phyloP scores from a whole-genome alignment of 495 filamentous ascomycete species.

The Penicillium canescens region DNA sequence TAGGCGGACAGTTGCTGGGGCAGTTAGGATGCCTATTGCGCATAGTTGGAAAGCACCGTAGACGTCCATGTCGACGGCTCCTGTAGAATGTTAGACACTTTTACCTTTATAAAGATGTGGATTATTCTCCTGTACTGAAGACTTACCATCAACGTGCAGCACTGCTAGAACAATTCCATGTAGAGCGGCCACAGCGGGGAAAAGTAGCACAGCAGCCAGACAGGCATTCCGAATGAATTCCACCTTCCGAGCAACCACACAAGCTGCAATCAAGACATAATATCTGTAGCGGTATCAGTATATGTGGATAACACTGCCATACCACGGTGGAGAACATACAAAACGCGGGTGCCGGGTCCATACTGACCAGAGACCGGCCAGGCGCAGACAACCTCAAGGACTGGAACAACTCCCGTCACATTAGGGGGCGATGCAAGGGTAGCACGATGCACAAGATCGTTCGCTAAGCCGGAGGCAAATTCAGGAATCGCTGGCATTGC shows the following conservation, averaged over 20 bases:
- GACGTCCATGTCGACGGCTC: conserved; percentile 63
- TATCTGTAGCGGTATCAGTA: conserved; percentile 42
- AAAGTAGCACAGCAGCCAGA: conserved; percentile 59
- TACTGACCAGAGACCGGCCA: conserved; percentile 64
- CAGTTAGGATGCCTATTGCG: conserved; percentile 59
- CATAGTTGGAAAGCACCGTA: conserved; percentile 65
- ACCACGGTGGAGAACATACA: conserved; percentile 43
- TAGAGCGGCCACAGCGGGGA: conserved; percentile 60
- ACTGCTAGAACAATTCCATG: conserved; percentile 59
- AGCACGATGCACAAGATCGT: conserved; percentile 29
- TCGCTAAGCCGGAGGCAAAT: conserved; percentile 23
- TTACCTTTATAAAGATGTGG: neutral
- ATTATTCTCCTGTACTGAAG: neutral
- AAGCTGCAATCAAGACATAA: conserved; percentile 58
- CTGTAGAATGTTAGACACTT: conserved; percentile 24
- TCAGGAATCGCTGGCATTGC: conserved; percentile 45
- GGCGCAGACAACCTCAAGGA: conserved; percentile 55
- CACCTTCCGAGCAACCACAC: conserved; percentile 54
- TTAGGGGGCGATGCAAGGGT: conserved; percentile 23
- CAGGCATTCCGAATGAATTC: conserved; percentile 60
- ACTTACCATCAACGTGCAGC: conserved; percentile 52
- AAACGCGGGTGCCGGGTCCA: conserved; percentile 52
- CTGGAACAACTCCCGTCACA: conserved; percentile 9
- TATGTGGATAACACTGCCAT: neutral
- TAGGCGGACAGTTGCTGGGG: conserved; percentile 54